Evolutionary conservation across 257 asterid genomes (phyloP), one percentile per base, ranked within the genome.

Genomic region (Petunia secreta): DNA sequence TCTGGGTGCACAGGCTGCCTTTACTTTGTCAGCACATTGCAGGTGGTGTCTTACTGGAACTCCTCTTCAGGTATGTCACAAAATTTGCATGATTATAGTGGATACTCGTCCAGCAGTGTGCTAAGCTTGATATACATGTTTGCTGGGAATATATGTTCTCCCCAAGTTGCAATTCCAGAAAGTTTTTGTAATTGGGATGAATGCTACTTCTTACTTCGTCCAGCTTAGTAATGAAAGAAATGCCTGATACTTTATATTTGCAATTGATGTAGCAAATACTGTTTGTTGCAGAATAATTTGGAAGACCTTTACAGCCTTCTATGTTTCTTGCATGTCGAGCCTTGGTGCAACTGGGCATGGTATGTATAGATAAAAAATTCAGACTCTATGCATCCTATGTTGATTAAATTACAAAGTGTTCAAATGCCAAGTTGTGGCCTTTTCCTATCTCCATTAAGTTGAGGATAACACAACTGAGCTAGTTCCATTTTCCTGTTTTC

Each of bases 271-370:
- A 36, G 1, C 38, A 57, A 13, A 58, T 80, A 38, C 63, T 57
- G 50, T 65, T 53, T 66, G 37, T 14, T 89, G 93, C 93, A 93
- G 97, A 93, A 93, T 82, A 90, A 90, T 79, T 84, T 93, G 91
- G 96, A 92, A 79, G 98, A 93, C 57, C 87, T 93, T 64, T 93
- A 80, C 87, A 93, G 97, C 86, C 94, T 93, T 34, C 81, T 93
- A 85, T 88, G 98, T 88, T 93, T 93, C 89, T 89, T 93, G 94
- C 97, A 84, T 16, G 97, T 93, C 6, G 98, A 93, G 83, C 97
- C 98, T 16, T 93, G 98, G 98, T 93, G 97, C 90, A 93, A 93
- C 82, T 93, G 98, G 98, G 92, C 93, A 6, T 93, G 98, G 98
- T 93, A 91, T 57, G 91, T 55, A 73, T 53, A 34, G 0, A 39